These are phyloP conservation scores for Tetrapisispora iriomotensis DNA, from an alignment of 805 yeast species.

Conservation along the genomic window DNA sequence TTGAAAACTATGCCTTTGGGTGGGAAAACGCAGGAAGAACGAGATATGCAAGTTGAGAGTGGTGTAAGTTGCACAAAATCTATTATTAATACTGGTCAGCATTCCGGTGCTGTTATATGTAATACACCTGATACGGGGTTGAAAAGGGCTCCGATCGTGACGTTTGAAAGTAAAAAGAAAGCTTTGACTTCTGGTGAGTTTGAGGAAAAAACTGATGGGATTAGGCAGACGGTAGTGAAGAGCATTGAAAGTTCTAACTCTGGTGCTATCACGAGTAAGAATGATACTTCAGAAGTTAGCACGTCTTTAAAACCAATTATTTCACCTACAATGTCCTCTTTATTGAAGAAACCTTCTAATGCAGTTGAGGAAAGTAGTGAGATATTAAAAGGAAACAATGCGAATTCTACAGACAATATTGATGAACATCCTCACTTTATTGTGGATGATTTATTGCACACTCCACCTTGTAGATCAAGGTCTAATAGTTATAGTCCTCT, in stretches of 20 bases:
- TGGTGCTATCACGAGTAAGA: background rate
- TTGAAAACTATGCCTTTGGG: no score
- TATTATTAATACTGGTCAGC: constrained; percentile 23
- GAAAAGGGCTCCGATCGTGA: constrained; percentile 26
- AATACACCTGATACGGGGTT: constrained; percentile 24
- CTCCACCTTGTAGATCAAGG: constrained; percentile 14
- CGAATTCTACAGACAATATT: background rate
- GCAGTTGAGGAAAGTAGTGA: background rate
- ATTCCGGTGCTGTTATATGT: constrained; percentile 25
- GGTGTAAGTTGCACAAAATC: constrained; percentile 10
- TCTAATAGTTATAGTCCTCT: constrained; percentile 17
- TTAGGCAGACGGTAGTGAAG: background rate
- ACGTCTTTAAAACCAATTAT: background rate
- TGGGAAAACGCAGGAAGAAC: no score
- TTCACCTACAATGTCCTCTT: background rate
- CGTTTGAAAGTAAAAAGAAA: constrained; percentile 22
- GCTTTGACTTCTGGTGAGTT: background rate
- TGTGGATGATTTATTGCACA: constrained; percentile 20
- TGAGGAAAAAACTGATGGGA: background rate
- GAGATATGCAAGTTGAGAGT: no score
- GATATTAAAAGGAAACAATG: background rate
- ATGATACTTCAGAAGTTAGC: background rate
- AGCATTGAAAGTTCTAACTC: background rate
- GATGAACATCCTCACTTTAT: constrained; percentile 67
- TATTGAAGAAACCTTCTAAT: background rate